Base-by-base conservation (phyloP, 768 basidiomycete genomes). In the Suillus hirtellus region DNA sequence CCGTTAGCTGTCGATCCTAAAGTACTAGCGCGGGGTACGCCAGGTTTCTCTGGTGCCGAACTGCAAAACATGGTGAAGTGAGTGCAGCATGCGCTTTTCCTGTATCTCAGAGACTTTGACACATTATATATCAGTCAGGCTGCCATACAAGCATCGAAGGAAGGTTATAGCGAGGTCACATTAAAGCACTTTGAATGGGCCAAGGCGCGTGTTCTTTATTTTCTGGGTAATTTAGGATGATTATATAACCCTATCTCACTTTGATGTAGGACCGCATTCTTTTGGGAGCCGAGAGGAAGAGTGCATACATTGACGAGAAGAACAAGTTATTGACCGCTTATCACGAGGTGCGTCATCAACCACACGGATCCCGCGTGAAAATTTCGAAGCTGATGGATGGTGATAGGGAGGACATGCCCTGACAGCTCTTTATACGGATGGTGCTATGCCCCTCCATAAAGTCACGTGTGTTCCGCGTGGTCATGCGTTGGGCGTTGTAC, bases 391-490 rank as follows among this genome's bases (percentile, higher is more conserved):
- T 71, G 5, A 72, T 67, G 40, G 24, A 50, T 43, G 70, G 66
- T 24, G 53, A 64, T 68, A 92, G 89, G 93, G 92, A 64, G 95
- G 94, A 42, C 95, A 98, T 74, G 94, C 96, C 35, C 82, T 98
- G n/a, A 89, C 95, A 31, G 95, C 96, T 7, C 79, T 99, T 55
- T 95, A 95, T 74, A 99, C 97, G 1, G 86, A 92, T 65, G 96
- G 96, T 58, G 95, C 96, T 49, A 95, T 95, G 86, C 97, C 97
- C 47, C 78, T 99, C 66, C 96, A 99, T 77, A 97, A 97, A 79
- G 96, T 99, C 40, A 99, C 96, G 31, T 97, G 96, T 73, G 86
- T 99, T 60, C 96, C 96, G 46, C 91, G 97, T 69, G 97, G 97
- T 34, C 92, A 96, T 72, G 91, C 95, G 24, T 83, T 99, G 52